Percentiles rank a stretch among this genome's conserved stretches.
phyloP scores from a whole-genome alignment of 2,329 filamentous ascomycete genomes.

The Colletotrichum tropicicola region DNA sequence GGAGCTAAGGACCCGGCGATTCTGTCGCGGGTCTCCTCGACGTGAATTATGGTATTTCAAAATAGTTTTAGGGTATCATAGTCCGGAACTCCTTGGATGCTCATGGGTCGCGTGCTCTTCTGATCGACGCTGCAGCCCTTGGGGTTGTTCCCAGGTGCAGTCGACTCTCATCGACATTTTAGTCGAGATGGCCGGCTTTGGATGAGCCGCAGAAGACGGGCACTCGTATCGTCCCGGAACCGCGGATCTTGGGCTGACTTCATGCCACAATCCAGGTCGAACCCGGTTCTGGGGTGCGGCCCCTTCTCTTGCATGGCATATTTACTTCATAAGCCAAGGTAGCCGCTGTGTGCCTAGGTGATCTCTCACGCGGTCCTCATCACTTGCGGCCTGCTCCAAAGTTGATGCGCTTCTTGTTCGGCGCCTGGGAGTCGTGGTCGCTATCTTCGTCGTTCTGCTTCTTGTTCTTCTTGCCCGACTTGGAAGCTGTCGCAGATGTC shows the following conservation, averaged over 20 bases:
- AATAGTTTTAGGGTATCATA: slow-evolving; percentile 13
- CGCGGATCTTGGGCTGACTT: too few species aligned
- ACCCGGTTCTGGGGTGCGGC: too few species aligned
- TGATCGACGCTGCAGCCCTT: background rate
- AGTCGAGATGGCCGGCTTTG: too few species aligned
- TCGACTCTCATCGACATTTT: too few species aligned
- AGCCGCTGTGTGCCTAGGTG: background rate
- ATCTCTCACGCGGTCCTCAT: background rate
- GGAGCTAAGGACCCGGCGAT: background rate
- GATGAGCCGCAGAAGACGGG: too few species aligned
- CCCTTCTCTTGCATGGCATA: too few species aligned
- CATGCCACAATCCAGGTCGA: too few species aligned
- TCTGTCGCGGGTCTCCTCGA: background rate
- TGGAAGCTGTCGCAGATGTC: slow-evolving; percentile 58
- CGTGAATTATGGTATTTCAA: background rate
- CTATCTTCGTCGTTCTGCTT: slow-evolving; percentile 63
- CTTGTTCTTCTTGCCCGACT: slow-evolving; percentile 57
- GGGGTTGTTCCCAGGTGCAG: background rate
- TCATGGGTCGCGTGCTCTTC: background rate
- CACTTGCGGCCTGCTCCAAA: slow-evolving; percentile 65
- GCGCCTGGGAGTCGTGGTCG: slow-evolving; percentile 63
- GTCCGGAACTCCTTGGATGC: slow-evolving; percentile 2
- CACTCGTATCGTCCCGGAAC: too few species aligned
- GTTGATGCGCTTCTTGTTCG: slow-evolving; percentile 66
- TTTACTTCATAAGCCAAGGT: background rate